Base-by-base conservation (phyloP, 164 flowering plant species). In the Litsea cubeba region DNA sequence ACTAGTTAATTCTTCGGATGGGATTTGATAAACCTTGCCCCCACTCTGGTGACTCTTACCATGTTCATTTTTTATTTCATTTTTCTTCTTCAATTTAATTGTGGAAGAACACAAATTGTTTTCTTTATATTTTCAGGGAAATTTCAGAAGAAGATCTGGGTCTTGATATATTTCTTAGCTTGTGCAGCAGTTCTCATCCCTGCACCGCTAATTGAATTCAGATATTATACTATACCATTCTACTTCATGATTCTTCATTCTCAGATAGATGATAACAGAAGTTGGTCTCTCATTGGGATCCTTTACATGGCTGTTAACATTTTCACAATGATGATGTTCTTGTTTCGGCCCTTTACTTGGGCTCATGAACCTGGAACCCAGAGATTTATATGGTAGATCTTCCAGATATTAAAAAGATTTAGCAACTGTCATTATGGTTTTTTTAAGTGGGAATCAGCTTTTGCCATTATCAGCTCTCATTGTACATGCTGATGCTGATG, bases 151-250 rank as follows among this genome's bases (percentile, higher is more conserved):
- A 90, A 76, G 75, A 81, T 84, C 72, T 92, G 99, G 98, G 77
- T 87, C 23, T 25, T 93, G 82, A 81, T 79, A 4, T 94, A 84
- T 76, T 80, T 86, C 79, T 74, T 91, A 66, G 95, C 95, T 71
- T 87, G 87, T 66, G 93, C 91, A 54, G 92, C 90, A 65, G 85
- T 82, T 84, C 88, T 93, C 30, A 74, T 95, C 72, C 97, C 98
- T 57, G 83, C 97, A 22, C 98, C 97, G 2, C 75, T 95, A 72
- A 84, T 95, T 12, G 97, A 95, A 82, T 95, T 95, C 86, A 85
- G 98, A 90, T 96, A 96, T 78, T 94, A 90, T 76, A 94, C 95
- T 10, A 83, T 92, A 32, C 97, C 98, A 1, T 91, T 91, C 78
- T 90, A 75, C 76, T 84, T 96, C 72, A 72, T 90, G 77, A 73